Conservation (phyloP, 345 rosid genomes). For the Euphorbia peplus region DNA sequence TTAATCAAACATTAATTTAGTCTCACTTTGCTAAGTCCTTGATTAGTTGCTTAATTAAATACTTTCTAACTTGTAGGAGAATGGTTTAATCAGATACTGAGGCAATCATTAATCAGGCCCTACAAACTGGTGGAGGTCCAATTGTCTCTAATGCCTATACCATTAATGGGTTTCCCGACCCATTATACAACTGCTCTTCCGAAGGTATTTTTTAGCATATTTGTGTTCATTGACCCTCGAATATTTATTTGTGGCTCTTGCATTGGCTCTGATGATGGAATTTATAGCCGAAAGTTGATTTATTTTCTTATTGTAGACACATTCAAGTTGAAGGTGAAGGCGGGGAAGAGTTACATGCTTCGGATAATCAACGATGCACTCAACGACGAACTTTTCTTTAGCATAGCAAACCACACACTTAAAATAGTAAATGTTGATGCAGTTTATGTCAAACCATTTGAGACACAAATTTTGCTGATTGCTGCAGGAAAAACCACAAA, state of each 20-base stretch:
- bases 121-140: slow-evolving; percentile 28
- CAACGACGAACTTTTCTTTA: slow-evolving; percentile 31
- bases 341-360: slow-evolving; percentile 22
- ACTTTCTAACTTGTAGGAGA: slow-evolving; percentile 19
- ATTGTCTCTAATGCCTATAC: slow-evolving; percentile 31
- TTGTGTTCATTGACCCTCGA: no score
- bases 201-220: slow-evolving; percentile 15
- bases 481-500: slow-evolving; percentile 25
- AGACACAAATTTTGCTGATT: slow-evolving; percentile 11
- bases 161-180: slow-evolving; percentile 31
- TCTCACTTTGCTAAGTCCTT: not conserved
- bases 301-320: slow-evolving; percentile 19
- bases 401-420: slow-evolving; percentile 24
- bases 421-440: slow-evolving; percentile 24
- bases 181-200: slow-evolving; percentile 28
- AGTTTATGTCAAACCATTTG: slow-evolving; percentile 23
- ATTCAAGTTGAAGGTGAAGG: slow-evolving; percentile 28
- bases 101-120: slow-evolving; percentile 23
- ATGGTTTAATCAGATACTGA: slow-evolving; percentile 33
- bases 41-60: not conserved
- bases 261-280: no score
- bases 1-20: not conserved
- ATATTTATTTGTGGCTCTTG: no score
- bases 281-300: not conserved
- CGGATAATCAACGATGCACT: slow-evolving; percentile 28